Base-by-base conservation (phyloP, 2,329 filamentous ascomycete species). In the Trichoderma citrinoviride region DNA sequence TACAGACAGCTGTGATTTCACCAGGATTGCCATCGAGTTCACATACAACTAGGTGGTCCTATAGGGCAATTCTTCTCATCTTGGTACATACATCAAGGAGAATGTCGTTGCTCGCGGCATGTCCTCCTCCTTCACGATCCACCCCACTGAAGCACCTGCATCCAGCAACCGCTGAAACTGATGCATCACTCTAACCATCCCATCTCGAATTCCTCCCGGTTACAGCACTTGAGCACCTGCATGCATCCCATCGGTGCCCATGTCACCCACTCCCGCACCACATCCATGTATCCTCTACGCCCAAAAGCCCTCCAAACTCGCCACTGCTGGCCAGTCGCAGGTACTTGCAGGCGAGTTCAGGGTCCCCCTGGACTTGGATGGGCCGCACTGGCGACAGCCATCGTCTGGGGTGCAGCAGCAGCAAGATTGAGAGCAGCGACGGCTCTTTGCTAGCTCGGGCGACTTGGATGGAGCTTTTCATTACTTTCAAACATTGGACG, bases 321-420 rank as follows among this genome's bases (percentile, higher is more conserved):
- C 43, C 27, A 29, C 40, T 21, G 29, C 25, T 4, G 6, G 40
- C n/a, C 23, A 27, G 40, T 44, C 33, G 21, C 40, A 37, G 27
- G 55, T 29, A 60, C 43, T 40, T 25, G 17, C 29, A 19, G 43
- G 27, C 40, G 63, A 57, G 27, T 41, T 66, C 67, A 67, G 67
- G 67, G 67, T 58, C 66, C 66, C 52, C 66, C 52, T 40, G 27
- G 64, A 53, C 41, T 61, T 68, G 29, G 66, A 67, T 68, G 67
- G 57, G 67, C n/a, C 66, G 67, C 58, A 56, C 58, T 25, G 64
- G 46, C 61, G 55, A 43, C 56, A 40, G 60, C 67, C 65, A 49
- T 66, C 40, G 60, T 68, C 67, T 66, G 67, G 67, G 67, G 67
- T 68, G 61, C 66, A 68, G 55, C 56, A 50, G 62, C 58, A 55